Evolutionary conservation across 176 grass and related monocot species (phyloP).

Genomic region (Microstegium vimineum): DNA sequence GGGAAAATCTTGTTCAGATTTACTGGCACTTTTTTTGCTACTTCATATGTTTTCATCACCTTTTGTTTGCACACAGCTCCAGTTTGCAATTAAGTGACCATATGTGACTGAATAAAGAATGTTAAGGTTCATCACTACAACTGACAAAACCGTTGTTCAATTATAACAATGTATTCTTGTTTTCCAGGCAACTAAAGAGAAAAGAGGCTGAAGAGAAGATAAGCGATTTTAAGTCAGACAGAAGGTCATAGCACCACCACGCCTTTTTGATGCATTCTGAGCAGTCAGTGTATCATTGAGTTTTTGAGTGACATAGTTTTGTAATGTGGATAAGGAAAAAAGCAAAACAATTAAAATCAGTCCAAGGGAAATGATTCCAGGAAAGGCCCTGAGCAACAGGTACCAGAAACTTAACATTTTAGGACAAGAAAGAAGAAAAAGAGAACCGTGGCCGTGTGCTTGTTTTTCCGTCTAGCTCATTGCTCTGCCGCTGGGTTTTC

Average conservation of each 20-base stretch:
- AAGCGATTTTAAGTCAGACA: slow-evolving; percentile 64
- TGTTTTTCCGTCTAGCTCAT: background rate
- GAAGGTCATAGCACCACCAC: slow-evolving; percentile 40
- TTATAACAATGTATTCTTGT: slow-evolving; percentile 12
- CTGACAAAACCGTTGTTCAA: background rate
- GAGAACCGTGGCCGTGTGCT: background rate
- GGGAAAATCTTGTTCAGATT: background rate
- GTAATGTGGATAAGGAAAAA: slow-evolving; percentile 4
- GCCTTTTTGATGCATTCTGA: background rate
- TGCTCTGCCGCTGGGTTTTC: background rate
- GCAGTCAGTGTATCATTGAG: background rate
- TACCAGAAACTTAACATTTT: background rate
- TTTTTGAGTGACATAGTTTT: background rate
- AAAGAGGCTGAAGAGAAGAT: slow-evolving; percentile 81
- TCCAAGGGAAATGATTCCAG: background rate
- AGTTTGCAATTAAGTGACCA: background rate
- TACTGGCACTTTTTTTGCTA: background rate
- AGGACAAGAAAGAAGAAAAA: background rate
- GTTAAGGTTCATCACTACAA: background rate
- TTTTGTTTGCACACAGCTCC: background rate
- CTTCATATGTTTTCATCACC: background rate
- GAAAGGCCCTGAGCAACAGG: background rate
- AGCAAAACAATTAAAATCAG: background rate
- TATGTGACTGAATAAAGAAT: background rate
- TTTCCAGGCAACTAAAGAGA: slow-evolving; percentile 83